Evolutionary conservation across 129 eudicot genomes (phyloP).

Genomic region (Kitagawia praeruptora): DNA sequence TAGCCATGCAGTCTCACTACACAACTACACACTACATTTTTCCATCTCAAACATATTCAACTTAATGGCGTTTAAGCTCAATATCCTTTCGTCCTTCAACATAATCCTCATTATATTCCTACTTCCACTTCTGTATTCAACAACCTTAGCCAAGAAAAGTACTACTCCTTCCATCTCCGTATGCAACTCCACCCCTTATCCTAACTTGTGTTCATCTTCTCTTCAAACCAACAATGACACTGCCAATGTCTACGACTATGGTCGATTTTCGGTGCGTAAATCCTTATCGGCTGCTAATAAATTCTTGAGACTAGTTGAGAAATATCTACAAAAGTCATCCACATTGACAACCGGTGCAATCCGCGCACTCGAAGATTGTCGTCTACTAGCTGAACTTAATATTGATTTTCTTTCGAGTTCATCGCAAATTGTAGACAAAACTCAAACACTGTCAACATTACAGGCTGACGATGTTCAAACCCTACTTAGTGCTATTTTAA

Average conservation of each 20-base stretch:
- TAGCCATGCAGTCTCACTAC: neutral
- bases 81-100: neutral
- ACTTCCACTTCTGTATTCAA: neutral
- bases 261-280: conserved; percentile 27
- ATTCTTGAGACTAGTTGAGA: conserved; percentile 25
- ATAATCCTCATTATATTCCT: neutral
- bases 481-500: conserved; percentile 33
- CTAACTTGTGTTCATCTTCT: conserved; percentile 24
- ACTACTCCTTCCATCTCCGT: neutral
- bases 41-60: neutral
- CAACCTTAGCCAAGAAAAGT: neutral
- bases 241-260: conserved; percentile 32
- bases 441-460: conserved; percentile 18
- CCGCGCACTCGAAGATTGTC: conserved; percentile 39
- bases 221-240: conserved; percentile 21
- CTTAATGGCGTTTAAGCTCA: neutral
- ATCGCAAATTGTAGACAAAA: conserved; percentile 9
- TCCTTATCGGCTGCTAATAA: conserved; percentile 31
- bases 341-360: conserved; percentile 23
- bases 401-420: conserved; percentile 22
- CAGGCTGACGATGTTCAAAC: conserved; percentile 37
- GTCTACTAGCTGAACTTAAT: conserved; percentile 25
- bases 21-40: neutral
- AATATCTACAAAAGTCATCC: conserved; percentile 18
- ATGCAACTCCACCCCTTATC: conserved; percentile 40